phyloP scores from a whole-genome alignment of 441 rosid species.

The Croton setiger region DNA sequence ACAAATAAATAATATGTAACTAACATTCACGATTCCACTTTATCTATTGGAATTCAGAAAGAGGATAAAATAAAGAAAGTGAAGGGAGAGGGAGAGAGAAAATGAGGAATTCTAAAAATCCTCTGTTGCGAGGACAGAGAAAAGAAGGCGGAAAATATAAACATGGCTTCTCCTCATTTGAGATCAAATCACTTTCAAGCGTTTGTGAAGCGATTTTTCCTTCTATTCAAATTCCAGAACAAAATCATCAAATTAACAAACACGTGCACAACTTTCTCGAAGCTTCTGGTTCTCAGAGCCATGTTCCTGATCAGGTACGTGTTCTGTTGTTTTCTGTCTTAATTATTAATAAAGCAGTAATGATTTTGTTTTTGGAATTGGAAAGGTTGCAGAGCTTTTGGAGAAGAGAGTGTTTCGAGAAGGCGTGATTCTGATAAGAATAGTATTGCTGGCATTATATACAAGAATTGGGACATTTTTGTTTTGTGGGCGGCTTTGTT shows the following conservation, averaged over 20 bases:
- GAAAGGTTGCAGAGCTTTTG: constrained; percentile 47
- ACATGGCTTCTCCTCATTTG: constrained; percentile 45
- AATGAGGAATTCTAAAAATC: constrained; percentile 34
- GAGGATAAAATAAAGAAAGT: not conserved
- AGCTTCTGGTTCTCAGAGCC: constrained; percentile 49
- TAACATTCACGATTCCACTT: no score
- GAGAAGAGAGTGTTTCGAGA: constrained; percentile 35
- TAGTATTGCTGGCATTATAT: constrained; percentile 33
- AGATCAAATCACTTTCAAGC: constrained; percentile 48
- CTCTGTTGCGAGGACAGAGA: constrained; percentile 33
- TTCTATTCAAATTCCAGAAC: constrained; percentile 21
- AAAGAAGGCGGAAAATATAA: constrained; percentile 12
- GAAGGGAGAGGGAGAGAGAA: constrained; percentile 1
- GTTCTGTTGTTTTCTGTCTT: no score
- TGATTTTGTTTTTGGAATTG: no score
- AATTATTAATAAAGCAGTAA: no score
- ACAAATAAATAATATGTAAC: no score
- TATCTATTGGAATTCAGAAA: not conserved
- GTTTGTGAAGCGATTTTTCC: constrained; percentile 59
- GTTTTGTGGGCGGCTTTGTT: constrained; percentile 55
- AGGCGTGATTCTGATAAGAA: constrained; percentile 32
- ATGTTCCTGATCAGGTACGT: constrained; percentile 53
- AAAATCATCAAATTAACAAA: constrained; percentile 15
- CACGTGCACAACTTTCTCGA: constrained; percentile 43
- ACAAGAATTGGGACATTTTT: constrained; percentile 72